Evolutionary conservation across 768 basidiomycete species (phyloP).

Genomic region (Amanita exitialis): DNA sequence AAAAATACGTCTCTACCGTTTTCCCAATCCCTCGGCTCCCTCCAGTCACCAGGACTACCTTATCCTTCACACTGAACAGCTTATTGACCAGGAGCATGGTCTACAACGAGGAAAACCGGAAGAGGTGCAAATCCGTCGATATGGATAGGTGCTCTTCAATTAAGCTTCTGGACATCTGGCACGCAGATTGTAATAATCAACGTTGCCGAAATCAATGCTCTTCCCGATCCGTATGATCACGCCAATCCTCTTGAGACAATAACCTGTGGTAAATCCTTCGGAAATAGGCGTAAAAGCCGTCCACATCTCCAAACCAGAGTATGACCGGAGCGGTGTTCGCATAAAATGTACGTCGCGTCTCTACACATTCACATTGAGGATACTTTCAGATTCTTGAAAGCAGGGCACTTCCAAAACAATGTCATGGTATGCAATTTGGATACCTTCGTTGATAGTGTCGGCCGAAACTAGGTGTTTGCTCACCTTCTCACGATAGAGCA

Average conservation of each 20-base stretch:
- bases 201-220: neutral
- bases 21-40: constrained; percentile 60
- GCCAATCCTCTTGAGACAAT: neutral
- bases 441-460: neutral
- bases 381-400: neutral
- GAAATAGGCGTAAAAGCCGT: neutral
- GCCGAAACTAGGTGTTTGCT: neutral
- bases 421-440: neutral
- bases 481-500: neutral
- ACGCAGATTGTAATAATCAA: neutral
- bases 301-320: neutral
- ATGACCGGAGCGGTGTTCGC: neutral
- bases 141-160: neutral
- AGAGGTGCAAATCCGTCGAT: neutral
- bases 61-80: constrained; percentile 41
- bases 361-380: neutral
- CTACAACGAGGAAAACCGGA: neutral
- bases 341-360: neutral
- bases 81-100: constrained; percentile 9
- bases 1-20: constrained; percentile 29
- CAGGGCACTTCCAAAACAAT: neutral
- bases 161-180: neutral
- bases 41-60: constrained; percentile 53
- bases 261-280: neutral
- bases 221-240: neutral